Percentiles rank a stretch among this genome's conserved stretches.
Evolutionary conservation across 371 early-diverging fungal species (phyloP).

Genomic region (Sporodiniella umbellata): DNA sequence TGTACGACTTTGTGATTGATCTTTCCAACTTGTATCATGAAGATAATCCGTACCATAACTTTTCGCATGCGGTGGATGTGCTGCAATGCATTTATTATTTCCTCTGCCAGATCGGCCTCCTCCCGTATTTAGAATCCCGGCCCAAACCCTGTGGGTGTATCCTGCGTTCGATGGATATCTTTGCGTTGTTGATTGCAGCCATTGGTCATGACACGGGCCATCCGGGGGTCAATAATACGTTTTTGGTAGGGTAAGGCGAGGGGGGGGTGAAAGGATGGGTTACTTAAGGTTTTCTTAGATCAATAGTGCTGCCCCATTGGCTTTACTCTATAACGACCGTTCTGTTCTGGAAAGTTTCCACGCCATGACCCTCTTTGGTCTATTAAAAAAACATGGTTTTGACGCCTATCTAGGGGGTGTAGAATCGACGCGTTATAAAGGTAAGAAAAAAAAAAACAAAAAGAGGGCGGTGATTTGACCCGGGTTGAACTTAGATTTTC

Average conservation of each 20-base stretch:
- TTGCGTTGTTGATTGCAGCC: constrained; percentile 73
- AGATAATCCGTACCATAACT: constrained; percentile 82
- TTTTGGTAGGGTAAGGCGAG: constrained; percentile 49
- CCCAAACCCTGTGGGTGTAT: constrained; percentile 29
- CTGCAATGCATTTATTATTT: constrained; percentile 75
- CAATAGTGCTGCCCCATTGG: constrained; percentile 73
- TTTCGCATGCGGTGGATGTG: constrained; percentile 84
- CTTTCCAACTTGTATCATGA: constrained; percentile 65
- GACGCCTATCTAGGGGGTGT: constrained; percentile 28
- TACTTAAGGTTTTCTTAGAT: too few species aligned
- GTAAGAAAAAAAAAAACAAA: constrained; percentile 6
- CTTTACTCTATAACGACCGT: constrained; percentile 87
- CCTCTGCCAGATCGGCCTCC: constrained; percentile 58
- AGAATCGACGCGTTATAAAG: constrained; percentile 26
- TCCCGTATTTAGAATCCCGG: constrained; percentile 2
- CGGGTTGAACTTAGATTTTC: constrained; percentile 58
- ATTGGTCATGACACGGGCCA: constrained; percentile 85
- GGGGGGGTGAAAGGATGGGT: too few species aligned
- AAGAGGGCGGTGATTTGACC: not conserved
- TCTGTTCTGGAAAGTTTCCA: constrained; percentile 94
- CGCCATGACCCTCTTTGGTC: constrained; percentile 76
- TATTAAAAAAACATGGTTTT: constrained; percentile 69
- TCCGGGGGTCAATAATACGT: constrained; percentile 84
- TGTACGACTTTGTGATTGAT: constrained; percentile 60
- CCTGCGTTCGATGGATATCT: constrained; percentile 61